phyloP scores from a whole-genome alignment of 257 asterid species.

The Anisodus tanguticus region DNA sequence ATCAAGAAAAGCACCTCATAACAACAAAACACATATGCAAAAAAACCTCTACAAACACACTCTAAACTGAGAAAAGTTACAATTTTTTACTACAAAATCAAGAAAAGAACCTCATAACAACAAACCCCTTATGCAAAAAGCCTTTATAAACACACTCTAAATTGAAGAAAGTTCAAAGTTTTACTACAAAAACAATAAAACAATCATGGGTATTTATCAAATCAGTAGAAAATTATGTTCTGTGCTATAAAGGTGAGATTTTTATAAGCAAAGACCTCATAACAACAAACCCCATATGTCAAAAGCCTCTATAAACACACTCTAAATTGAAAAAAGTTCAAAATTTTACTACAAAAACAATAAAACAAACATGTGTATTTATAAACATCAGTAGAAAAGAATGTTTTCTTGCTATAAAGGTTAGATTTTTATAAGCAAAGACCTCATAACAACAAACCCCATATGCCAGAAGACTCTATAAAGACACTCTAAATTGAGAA shows the following conservation, averaged over 20 bases:
- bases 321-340: not conserved
- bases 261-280: not conserved
- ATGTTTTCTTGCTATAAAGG: not conserved
- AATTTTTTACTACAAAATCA: not conserved
- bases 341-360: not conserved
- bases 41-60: too few species aligned
- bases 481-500: not conserved
- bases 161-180: not conserved
- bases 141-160: not conserved
- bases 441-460: not conserved
- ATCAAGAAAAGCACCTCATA: too few species aligned
- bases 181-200: not conserved
- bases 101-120: slow-evolving; percentile 27
- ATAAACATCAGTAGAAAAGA: not conserved
- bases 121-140: not conserved
- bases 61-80: too few species aligned
- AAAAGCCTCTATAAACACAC: not conserved
- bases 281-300: slow-evolving; percentile 19
- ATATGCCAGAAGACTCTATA: not conserved
- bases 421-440: not conserved
- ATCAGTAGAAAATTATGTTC: not conserved
- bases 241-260: not conserved
- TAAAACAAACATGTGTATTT: not conserved
- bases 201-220: not conserved
- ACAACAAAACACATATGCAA: too few species aligned